Base-by-base conservation (phyloP, 2,329 filamentous ascomycete genomes). In the Trichoderma afroharzianum region DNA sequence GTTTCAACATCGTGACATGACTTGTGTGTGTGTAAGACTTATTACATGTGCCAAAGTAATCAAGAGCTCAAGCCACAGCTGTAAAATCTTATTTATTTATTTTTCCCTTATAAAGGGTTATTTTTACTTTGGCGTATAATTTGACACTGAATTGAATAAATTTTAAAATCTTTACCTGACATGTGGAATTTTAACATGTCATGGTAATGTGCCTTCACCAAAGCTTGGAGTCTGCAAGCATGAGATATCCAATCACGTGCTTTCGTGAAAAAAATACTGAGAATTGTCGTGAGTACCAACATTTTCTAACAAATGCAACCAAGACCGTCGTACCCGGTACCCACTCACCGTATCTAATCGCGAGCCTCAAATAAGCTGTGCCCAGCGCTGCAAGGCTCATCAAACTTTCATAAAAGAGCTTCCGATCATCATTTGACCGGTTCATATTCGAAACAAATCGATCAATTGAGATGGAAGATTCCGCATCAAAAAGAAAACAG, bases 401-500 rank as follows among this genome's bases (percentile, higher is more conserved):
- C n/a, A 9, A 28, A 33, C n/a, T 61, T 24, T 14, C 59, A 26
- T 58, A 36, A 58, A 33, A 33, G 26, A 11, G n/a, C 18, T 53
- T 9, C 12, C 11, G 21, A 15, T 11, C 66, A 50, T 28, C 39
- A 36, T 53, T 62, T 7, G 6, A 26, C 21, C 12, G 3, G 7
- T n/a, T n/a, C 6, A 18, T 24, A 18, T 32, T 33, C 43, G 18
- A 6, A 15, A 9, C 9, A 8, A n/a, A 39, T 4, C 15, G 9
- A 7, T 69, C 67, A 69, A 62, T 69, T 53, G 63, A 21, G 12
- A 83, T 82, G 81, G 73, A 75, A 36, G 80, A 80, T 47, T 72
- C 75, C 12, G 71, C 73, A 12, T 77, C 76, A 63, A 83, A 83
- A 75, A 76, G 82, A 68, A 83, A 83, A 75, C 76, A 79, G 26